Base-by-base conservation (phyloP, 2,329 filamentous ascomycete genomes). In the Magnaporthales sp. region DNA sequence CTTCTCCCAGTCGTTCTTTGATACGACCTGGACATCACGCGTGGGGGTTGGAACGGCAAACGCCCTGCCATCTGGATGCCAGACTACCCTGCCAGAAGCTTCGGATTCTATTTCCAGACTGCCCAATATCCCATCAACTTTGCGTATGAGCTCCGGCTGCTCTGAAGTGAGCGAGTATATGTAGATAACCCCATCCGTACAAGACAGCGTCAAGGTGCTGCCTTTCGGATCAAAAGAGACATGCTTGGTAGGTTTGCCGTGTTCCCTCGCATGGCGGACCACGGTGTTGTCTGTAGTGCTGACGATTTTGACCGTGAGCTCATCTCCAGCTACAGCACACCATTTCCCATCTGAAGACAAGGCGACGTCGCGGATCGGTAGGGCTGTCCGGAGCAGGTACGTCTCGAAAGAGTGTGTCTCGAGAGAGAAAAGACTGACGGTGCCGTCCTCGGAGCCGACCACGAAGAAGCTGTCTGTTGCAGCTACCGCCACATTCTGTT, bases 261-360 rank as follows among this genome's bases (percentile, higher is more conserved):
- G 94, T 65, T 97, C 92, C 70, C 91, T 88, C 9, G 99, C 83
- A 70, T 90, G 89, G 72, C 90, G 88, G 64, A 96, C 85, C 70
- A 87, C 84, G 26, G 83, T 88, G 76, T 90, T 93, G 74, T 98
- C 91, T 62, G 88, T 83, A 32, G 90, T 90, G 72, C 90, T 91
- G 69, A 99, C 92, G 26, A 99, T 80, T 76, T 96, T 97, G 71
- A 98, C 92, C 1, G 89, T 91, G 67, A 97, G 82, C 77, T 99
- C 95, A 76, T 98, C 96, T 82, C 93, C 97, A n/a, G 93, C 93
- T 29, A 98, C 92, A 31, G 95, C 95, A 70, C 90, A 91, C 93
- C 93, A 98, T 72, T 91, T 86, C 0, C 86, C 85, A 75, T 98
- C 91, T 1, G 87, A 85, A 2, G 92, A 93, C 15, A 99, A 81